Evolutionary conservation across 2,329 filamentous ascomycete genomes (phyloP).

Genomic region (Rosellinia necatrix): DNA sequence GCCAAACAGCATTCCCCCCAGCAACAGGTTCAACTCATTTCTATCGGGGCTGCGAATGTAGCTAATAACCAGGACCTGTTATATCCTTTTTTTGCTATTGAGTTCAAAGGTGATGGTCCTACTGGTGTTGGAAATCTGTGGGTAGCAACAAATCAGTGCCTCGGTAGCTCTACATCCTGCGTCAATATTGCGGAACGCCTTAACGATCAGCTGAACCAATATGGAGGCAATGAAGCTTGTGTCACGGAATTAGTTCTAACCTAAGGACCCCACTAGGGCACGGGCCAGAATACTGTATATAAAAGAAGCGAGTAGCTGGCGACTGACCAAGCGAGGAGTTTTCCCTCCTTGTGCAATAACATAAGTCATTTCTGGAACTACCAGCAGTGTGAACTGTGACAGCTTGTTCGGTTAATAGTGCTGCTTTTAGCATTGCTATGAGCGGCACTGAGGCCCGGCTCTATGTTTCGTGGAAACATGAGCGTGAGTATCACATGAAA

Average conservation of each 20-base stretch:
- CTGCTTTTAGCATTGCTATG: slow-evolving; percentile 44
- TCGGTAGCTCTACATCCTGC: slow-evolving; percentile 40
- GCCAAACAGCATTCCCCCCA: not conserved
- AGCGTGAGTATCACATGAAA: slow-evolving; percentile 39
- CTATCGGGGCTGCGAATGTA: not conserved
- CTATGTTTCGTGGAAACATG: slow-evolving; percentile 43
- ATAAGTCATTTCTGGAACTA: too few relatives aligned
- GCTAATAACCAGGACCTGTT: slow-evolving; percentile 12
- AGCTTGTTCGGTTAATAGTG: slow-evolving; percentile 32
- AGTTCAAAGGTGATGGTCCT: slow-evolving; percentile 41
- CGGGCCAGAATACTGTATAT: too few relatives aligned
- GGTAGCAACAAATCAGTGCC: slow-evolving; percentile 45
- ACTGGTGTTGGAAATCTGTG: slow-evolving; percentile 42
- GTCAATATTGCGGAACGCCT: slow-evolving; percentile 37
- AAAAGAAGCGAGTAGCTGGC: too few relatives aligned
- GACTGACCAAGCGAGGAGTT: too few relatives aligned
- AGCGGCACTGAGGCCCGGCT: slow-evolving; percentile 42
- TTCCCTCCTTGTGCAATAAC: too few relatives aligned
- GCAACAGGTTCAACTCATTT: not conserved
- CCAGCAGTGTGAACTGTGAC: too few relatives aligned
- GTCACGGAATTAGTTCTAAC: too few relatives aligned
- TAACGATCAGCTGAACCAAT: slow-evolving; percentile 9
- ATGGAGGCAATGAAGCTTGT: too few relatives aligned
- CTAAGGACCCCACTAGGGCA: too few relatives aligned
- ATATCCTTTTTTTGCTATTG: slow-evolving; percentile 39